Evolutionary conservation across 257 asterid genomes (phyloP).

Genomic region (Solanum etuberosum): DNA sequence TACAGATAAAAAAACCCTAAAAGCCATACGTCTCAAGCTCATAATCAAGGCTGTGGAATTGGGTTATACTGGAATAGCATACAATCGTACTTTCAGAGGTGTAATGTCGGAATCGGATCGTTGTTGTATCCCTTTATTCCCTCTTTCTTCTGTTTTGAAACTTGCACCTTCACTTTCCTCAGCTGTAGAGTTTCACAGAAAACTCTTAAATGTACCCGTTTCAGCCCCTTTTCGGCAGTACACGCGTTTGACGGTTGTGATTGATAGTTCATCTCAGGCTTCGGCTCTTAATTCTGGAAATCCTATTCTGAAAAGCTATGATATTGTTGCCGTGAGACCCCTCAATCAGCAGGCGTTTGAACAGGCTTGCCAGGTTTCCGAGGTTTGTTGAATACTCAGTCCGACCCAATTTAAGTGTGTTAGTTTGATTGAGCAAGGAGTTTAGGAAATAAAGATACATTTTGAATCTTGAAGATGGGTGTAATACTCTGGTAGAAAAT

Average conservation of each 20-base stretch:
- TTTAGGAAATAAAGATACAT: not conserved
- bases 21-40: slow-evolving; percentile 63
- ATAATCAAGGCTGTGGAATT: slow-evolving; percentile 61
- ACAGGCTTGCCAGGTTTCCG: slow-evolving; percentile 66
- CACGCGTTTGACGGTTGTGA: slow-evolving; percentile 62
- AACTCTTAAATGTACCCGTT: slow-evolving; percentile 47
- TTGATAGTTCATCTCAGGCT: slow-evolving; percentile 50
- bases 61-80: slow-evolving; percentile 80
- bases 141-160: slow-evolving; percentile 42
- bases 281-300: slow-evolving; percentile 60
- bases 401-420: not conserved
- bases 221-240: slow-evolving; percentile 74
- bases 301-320: slow-evolving; percentile 60
- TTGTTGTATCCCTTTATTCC: slow-evolving; percentile 47
- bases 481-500: not conserved
- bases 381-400: slow-evolving; percentile 31
- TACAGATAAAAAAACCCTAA: slow-evolving; percentile 36
- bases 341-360: slow-evolving; percentile 58
- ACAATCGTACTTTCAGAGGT: slow-evolving; percentile 73
- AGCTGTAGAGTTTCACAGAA: slow-evolving; percentile 55
- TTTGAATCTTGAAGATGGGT: not conserved
- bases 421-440: not conserved
- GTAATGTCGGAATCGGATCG: slow-evolving; percentile 82
- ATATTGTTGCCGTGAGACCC: slow-evolving; percentile 70
- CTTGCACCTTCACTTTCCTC: slow-evolving; percentile 38